phyloP scores from a whole-genome alignment of 768 basidiomycete genomes.

The Boletus vermiculosoides region DNA sequence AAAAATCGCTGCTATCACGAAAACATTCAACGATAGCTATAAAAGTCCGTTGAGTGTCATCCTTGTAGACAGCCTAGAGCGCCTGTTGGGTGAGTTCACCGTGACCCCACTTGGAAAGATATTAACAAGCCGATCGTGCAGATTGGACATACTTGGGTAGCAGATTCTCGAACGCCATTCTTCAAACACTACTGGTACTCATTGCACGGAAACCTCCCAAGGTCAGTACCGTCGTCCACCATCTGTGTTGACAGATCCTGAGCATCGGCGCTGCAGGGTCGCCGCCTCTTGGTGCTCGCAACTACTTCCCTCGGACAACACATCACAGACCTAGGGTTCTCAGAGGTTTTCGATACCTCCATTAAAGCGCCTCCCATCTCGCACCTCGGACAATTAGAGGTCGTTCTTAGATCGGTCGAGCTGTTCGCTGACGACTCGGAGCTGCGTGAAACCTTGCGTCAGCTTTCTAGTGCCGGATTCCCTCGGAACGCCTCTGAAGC shows the following conservation, averaged over 20 bases:
- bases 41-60: constrained; percentile 97
- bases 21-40: constrained; percentile 92
- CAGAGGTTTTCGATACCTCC: constrained; percentile 88
- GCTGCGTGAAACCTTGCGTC: constrained; percentile 53
- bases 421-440: constrained; percentile 63
- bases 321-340: constrained; percentile 82
- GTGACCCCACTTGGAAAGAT: not conserved
- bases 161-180: constrained; percentile 91
- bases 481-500: constrained; percentile 38
- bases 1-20: constrained; percentile 88
- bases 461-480: constrained; percentile 76
- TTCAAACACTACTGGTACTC: constrained; percentile 88
- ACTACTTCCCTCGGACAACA: constrained; percentile 89
- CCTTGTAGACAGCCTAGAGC: constrained; percentile 92
- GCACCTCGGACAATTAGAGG: constrained; percentile 65
- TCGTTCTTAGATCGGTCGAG: constrained; percentile 74
- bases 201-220: constrained; percentile 90
- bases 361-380: constrained; percentile 82
- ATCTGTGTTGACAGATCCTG: not conserved
- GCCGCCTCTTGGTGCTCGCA: constrained; percentile 86
- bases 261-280: constrained; percentile 55
- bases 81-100: constrained; percentile 70
- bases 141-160: constrained; percentile 98
- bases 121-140: constrained; percentile 30
- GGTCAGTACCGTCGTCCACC: constrained; percentile 41